Evolutionary conservation across 257 asterid genomes (phyloP).

Genomic region (Scutellaria galericulata): DNA sequence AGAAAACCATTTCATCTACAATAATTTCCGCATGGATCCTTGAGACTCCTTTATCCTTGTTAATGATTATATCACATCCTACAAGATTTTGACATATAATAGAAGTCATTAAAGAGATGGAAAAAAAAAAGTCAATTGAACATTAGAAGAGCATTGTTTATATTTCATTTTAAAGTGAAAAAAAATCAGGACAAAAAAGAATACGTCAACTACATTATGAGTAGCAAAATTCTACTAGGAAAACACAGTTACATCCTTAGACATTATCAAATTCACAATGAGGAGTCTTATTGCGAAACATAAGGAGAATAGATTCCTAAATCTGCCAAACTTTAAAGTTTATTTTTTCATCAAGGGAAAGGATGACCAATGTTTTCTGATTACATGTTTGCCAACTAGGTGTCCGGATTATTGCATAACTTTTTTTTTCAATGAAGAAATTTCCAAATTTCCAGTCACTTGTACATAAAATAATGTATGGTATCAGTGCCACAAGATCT

Average conservation of each 20-base stretch:
- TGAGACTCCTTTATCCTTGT: conserved; percentile 92
- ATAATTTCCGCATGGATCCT: conserved; percentile 94
- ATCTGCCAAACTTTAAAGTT: neutral
- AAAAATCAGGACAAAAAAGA: conserved; percentile 14
- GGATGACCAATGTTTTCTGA: neutral
- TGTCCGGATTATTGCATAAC: neutral
- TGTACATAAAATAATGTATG: neutral
- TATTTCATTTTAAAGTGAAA: conserved; percentile 3
- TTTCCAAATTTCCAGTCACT: neutral
- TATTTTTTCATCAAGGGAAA: neutral
- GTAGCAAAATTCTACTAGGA: conserved; percentile 11
- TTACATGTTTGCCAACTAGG: conserved; percentile 5
- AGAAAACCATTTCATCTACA: conserved; percentile 78
- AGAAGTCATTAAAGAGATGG: conserved; percentile 23
- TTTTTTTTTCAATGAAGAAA: neutral
- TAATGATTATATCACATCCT: conserved; percentile 89
- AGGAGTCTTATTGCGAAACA: conserved; percentile 1
- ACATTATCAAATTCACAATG: neutral
- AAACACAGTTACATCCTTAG: conserved; percentile 13
- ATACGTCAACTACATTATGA: neutral
- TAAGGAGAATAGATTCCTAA: conserved; percentile 16
- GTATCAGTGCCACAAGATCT: neutral
- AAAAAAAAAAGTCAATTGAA: conserved; percentile 8
- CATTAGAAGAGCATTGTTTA: conserved; percentile 16
- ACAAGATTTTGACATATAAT: conserved; percentile 30